Conservation (phyloP, 2,329 filamentous ascomycete species). For the Harringtonia lauricola region DNA sequence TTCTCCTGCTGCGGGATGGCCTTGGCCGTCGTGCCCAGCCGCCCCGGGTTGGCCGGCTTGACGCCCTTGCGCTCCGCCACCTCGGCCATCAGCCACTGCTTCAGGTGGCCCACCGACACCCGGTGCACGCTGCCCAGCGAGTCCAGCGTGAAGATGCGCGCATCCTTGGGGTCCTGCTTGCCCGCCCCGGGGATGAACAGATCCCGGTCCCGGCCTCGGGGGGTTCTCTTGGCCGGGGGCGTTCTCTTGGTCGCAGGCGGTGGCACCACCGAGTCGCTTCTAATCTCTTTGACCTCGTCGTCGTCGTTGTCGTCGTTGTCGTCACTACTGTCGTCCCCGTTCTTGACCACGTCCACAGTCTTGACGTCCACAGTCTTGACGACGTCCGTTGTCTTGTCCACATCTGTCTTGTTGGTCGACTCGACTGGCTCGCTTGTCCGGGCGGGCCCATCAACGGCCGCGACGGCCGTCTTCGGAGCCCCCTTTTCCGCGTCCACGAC, state of each 20-base stretch:
- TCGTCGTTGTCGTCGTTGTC: constrained; percentile 6
- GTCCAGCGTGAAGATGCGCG: constrained; percentile 77
- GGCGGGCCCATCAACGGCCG: no score
- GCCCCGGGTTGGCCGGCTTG: constrained; percentile 23
- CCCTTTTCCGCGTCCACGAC: not conserved
- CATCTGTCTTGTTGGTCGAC: no score
- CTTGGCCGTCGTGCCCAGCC: constrained; percentile 53
- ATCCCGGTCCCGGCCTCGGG: constrained; percentile 13
- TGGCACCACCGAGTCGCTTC: constrained; percentile 5
- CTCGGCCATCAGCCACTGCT: constrained; percentile 67
- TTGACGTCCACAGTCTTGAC: no score
- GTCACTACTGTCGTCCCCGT: not conserved
- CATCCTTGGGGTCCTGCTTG: constrained; percentile 39
- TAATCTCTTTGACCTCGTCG: constrained; percentile 7
- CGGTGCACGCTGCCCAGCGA: constrained; percentile 61
- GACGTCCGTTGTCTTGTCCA: no score
- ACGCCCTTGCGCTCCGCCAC: constrained; percentile 48
- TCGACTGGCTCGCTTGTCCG: no score
- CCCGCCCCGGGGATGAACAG: constrained; percentile 20
- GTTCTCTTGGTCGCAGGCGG: constrained; percentile 2
- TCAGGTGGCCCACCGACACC: constrained; percentile 55
- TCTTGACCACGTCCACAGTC: no score
- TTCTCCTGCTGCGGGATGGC: constrained; percentile 73
- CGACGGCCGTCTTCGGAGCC: no score
- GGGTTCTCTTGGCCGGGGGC: not conserved